phyloP scores from a whole-genome alignment of 176 grass and related monocot genomes.

The Avena sativa region DNA sequence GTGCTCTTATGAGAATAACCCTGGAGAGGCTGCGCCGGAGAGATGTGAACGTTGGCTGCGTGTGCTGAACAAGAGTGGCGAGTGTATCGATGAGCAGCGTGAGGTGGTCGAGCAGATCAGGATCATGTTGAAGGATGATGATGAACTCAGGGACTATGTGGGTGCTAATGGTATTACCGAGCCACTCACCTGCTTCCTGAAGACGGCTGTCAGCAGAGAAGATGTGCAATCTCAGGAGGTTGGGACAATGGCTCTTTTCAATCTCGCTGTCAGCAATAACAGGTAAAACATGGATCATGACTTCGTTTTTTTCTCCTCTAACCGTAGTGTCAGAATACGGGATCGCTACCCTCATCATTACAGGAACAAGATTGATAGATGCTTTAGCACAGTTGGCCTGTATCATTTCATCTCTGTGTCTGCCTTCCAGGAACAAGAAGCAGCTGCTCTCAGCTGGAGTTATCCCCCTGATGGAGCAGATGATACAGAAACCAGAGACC shows the following conservation, averaged over 20 bases:
- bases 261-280: conserved; percentile 90
- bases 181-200: conserved; percentile 63
- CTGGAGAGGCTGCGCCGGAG: conserved; percentile 23
- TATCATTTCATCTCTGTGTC: neutral
- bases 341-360: neutral
- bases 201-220: conserved; percentile 49
- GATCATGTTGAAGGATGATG: conserved; percentile 70
- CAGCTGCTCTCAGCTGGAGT: conserved; percentile 58
- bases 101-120: conserved; percentile 71
- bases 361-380: neutral
- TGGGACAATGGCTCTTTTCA: conserved; percentile 82
- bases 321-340: neutral
- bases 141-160: conserved; percentile 58
- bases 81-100: conserved; percentile 48
- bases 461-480: conserved; percentile 71
- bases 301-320: neutral
- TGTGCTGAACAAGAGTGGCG: conserved; percentile 46
- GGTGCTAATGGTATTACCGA: conserved; percentile 69
- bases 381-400: neutral
- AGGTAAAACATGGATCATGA: conserved; percentile 40
- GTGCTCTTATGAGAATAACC: conserved; percentile 25
- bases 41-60: conserved; percentile 63
- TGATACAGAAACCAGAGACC: conserved; percentile 58
- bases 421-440: conserved; percentile 74
- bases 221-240: conserved; percentile 65